Base-by-base conservation (phyloP, 352 stramenopile genomes). In the Globisporangium barbulae region DNA sequence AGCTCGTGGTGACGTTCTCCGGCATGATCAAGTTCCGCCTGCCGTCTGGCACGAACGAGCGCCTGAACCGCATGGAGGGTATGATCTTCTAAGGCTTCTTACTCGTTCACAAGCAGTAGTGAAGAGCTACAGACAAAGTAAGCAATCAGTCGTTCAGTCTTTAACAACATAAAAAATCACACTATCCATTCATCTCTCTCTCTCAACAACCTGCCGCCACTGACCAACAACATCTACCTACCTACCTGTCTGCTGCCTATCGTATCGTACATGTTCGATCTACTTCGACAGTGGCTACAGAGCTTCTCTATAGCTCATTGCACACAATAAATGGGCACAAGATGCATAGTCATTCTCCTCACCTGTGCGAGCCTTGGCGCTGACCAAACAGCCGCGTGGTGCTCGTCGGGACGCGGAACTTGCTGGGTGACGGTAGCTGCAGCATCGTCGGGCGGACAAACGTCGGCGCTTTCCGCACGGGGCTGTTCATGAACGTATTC, bases 1-100 rank as follows among this genome's bases (percentile, higher is more conserved):
- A 93, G 65, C 68, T 91, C 15, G 71, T 94, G 33, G 87, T 96
- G 58, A 93, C 85, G 44, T 96, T 96, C 57, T 82, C 87, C 3
- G 87, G 87, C 22, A 94, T 96, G 87, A 88, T 96, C 74, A 96
- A 94, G 73, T 91, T 93, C 69, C 87, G 87, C 37, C 65, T 94
- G 47, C 87, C 87, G 6, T 73, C 84, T 9, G 87, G 85, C 41
- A 93, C 84, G 15, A 93, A 93, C 65, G 87, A 94, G 64, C 81
- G 85, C 31, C 68, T 96, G 44, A 91, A 92, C 70, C 87, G 85
- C 65, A 89, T 96, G 83, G 87, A 96, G 60, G 74, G 77, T 63
- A 94, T 94, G 85, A 94, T 94, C 73, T 90, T 90, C 76, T 93
- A 87, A 60, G 53, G 37, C 47, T 25, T 53, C 8, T 37, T 4